Conservation (phyloP, 768 basidiomycete species). For the Mycena floridula region DNA sequence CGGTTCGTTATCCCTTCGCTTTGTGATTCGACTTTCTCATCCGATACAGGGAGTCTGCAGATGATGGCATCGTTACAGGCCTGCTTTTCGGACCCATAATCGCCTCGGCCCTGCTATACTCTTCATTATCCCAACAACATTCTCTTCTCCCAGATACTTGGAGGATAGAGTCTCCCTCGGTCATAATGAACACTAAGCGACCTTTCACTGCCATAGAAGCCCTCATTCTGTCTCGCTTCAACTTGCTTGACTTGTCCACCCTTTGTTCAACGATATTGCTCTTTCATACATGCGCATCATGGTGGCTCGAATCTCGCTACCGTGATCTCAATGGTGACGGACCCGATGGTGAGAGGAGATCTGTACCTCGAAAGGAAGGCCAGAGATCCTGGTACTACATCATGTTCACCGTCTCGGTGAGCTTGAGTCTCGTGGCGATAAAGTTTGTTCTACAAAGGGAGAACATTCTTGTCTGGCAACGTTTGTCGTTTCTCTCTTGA, state of each 20-base stretch:
- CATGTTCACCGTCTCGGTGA: conserved; percentile 53
- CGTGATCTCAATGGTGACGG: conserved; percentile 20
- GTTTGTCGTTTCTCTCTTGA: conserved; percentile 34
- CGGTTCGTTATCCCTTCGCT: conserved; percentile 36
- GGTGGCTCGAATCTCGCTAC: conserved; percentile 61
- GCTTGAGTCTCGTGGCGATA: conserved; percentile 39
- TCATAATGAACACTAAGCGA: conserved; percentile 37
- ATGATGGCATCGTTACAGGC: conserved; percentile 84
- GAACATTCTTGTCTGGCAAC: conserved; percentile 60
- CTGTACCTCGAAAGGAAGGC: conserved; percentile 71
- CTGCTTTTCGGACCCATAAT: conserved; percentile 82
- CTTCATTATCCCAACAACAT: conserved; percentile 33
- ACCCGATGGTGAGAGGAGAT: conserved; percentile 64
- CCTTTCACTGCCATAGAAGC: conserved; percentile 43
- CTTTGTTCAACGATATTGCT: conserved; percentile 77
- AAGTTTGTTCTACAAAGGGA: conserved; percentile 37
- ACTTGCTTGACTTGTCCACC: conserved; percentile 72
- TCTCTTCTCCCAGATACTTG: conserved; percentile 51
- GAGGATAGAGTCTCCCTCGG: conserved; percentile 71
- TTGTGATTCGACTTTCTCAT: conserved; percentile 4
- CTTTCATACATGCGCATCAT: conserved; percentile 73
- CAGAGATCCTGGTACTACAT: conserved; percentile 58
- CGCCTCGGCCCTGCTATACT: conserved; percentile 59
- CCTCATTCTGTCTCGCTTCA: conserved; percentile 63
- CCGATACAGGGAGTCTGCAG: conserved; percentile 57